Percentiles rank a stretch among this genome's conserved stretches.
Conservation (phyloP, 192 early-diverging fungal species). For the Entophlyctis luteolus region DNA sequence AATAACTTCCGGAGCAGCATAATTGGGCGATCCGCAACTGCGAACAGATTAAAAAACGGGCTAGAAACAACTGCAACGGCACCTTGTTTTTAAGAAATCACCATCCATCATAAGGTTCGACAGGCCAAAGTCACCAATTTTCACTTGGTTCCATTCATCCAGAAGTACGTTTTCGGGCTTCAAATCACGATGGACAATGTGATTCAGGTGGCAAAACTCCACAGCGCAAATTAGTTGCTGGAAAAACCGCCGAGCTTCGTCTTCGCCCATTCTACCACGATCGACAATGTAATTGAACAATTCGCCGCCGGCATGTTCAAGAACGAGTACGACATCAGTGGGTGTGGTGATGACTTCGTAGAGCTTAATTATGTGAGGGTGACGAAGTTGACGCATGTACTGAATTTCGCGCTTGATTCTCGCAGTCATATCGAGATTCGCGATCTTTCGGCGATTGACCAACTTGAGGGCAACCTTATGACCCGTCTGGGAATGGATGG, state of each 20-base stretch:
- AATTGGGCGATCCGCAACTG: slow-evolving; percentile 41
- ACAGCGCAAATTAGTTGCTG: slow-evolving; percentile 57
- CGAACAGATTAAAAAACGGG: no score
- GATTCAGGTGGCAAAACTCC: slow-evolving; percentile 56
- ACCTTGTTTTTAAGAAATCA: slow-evolving; percentile 55
- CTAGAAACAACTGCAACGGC: background rate
- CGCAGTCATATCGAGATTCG: slow-evolving; percentile 91
- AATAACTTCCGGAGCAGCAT: slow-evolving; percentile 72
- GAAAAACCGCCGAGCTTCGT: slow-evolving; percentile 51
- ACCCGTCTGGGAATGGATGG: slow-evolving; percentile 87
- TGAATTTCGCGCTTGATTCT: slow-evolving; percentile 94
- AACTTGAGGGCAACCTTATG: slow-evolving; percentile 97
- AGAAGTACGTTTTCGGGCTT: slow-evolving; percentile 59
- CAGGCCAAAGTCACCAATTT: slow-evolving; percentile 61
- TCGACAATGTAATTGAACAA: slow-evolving; percentile 95
- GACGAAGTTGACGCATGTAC: slow-evolving; percentile 87
- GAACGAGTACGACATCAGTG: slow-evolving; percentile 96
- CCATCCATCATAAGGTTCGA: slow-evolving; percentile 52
- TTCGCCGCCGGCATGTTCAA: slow-evolving; percentile 93
- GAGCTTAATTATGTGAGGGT: slow-evolving; percentile 98
- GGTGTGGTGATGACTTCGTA: slow-evolving; percentile 97
- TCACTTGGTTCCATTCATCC: slow-evolving; percentile 54
- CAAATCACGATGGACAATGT: slow-evolving; percentile 58
- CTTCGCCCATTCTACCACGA: slow-evolving; percentile 57
- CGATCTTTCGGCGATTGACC: slow-evolving; percentile 87